Percentiles rank a stretch among this genome's conserved stretches.
Evolutionary conservation across 2,329 filamentous ascomycete species (phyloP).

Genomic region (Botrytis pseudocinerea): DNA sequence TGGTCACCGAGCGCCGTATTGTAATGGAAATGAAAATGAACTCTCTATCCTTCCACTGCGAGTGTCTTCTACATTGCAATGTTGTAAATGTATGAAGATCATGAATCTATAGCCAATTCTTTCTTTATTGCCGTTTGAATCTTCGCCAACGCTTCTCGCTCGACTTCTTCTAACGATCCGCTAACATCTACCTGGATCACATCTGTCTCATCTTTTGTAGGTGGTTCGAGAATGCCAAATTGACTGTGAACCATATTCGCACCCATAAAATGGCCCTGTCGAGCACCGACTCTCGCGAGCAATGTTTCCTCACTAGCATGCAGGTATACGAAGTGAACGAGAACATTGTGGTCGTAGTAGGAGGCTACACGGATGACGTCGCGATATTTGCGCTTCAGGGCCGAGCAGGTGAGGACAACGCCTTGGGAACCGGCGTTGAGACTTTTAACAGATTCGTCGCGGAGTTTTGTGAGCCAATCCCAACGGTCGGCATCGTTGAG

Average conservation of each 20-base stretch:
- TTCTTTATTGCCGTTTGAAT: slow-evolving; percentile 44
- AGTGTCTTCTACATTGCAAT: not conserved
- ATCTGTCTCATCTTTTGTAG: slow-evolving; percentile 68
- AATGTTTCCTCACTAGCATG: slow-evolving; percentile 74
- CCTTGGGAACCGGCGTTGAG: slow-evolving; percentile 59
- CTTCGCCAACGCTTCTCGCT: slow-evolving; percentile 57
- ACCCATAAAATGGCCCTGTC: slow-evolving; percentile 93
- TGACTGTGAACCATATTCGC: slow-evolving; percentile 94
- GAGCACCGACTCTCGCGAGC: slow-evolving; percentile 69
- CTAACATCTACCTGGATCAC: slow-evolving; percentile 71
- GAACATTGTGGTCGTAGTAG: slow-evolving; percentile 71
- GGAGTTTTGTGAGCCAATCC: slow-evolving; percentile 88
- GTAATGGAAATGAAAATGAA: slow-evolving; percentile 7
- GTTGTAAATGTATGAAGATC: not conserved
- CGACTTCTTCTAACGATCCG: slow-evolving; percentile 58
- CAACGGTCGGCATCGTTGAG: slow-evolving; percentile 92
- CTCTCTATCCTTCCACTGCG: not conserved
- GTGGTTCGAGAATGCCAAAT: slow-evolving; percentile 83
- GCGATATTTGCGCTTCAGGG: slow-evolving; percentile 94
- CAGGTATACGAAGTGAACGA: slow-evolving; percentile 91
- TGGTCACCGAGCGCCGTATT: slow-evolving; percentile 18
- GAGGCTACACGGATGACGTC: slow-evolving; percentile 83
- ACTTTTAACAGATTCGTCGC: slow-evolving; percentile 63
- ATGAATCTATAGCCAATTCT: slow-evolving; percentile 27
- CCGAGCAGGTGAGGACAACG: slow-evolving; percentile 95